phyloP scores from a whole-genome alignment of 805 yeast genomes.

The Candida rishiriensis region DNA sequence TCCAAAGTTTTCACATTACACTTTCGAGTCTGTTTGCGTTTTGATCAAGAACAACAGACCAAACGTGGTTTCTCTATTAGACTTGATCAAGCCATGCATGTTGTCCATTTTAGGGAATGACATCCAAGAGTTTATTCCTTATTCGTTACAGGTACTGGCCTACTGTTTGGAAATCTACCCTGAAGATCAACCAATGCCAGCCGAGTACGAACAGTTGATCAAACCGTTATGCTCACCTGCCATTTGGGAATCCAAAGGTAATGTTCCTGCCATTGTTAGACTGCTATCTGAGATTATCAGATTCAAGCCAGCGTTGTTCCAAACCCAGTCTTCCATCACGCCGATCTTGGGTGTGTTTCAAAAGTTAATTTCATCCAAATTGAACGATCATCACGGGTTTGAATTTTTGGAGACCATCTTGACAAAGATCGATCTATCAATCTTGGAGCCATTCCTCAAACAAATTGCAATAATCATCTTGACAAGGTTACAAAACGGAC shows the following conservation, averaged over 20 bases:
- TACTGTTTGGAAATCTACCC: conserved; percentile 65
- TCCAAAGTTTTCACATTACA: conserved; percentile 87
- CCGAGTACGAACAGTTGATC: conserved; percentile 57
- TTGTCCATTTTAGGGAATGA: conserved; percentile 70
- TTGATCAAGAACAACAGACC: conserved; percentile 49
- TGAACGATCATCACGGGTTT: conserved; percentile 78
- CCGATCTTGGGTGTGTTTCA: conserved; percentile 97
- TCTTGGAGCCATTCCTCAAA: conserved; percentile 51
- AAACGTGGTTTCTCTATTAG: conserved; percentile 39
- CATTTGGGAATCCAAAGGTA: conserved; percentile 91
- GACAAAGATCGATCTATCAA: conserved; percentile 45
- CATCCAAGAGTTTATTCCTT: conserved; percentile 91
- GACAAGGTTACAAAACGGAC: conserved; percentile 73
- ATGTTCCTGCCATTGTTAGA: conserved; percentile 88
- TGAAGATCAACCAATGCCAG: conserved; percentile 48
- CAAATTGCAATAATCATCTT: conserved; percentile 74
- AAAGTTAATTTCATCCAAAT: conserved; percentile 79
- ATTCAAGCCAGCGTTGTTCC: conserved; percentile 41
- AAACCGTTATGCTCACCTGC: conserved; percentile 85
- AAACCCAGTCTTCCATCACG: conserved; percentile 40
- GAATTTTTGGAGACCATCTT: conserved; percentile 75
- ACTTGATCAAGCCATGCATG: conserved; percentile 59
- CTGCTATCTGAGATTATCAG: conserved; percentile 62
- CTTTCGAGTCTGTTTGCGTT: conserved; percentile 83
- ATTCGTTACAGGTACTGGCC: conserved; percentile 86